phyloP scores from a whole-genome alignment of 2,329 filamentous ascomycete genomes.

The Botryotinia narcissicola region DNA sequence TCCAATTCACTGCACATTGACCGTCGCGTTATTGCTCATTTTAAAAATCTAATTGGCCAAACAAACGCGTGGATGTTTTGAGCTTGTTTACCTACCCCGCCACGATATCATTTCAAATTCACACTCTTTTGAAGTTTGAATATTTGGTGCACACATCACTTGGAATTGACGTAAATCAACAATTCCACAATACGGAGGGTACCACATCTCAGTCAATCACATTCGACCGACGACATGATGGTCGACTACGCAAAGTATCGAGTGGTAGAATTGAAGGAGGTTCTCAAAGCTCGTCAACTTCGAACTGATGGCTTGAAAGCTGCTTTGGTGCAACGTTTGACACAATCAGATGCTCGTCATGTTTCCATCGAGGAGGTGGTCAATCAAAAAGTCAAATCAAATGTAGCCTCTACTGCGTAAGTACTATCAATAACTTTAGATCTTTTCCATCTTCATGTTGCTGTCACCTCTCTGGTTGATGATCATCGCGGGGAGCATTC shows the following conservation, averaged over 20 bases:
- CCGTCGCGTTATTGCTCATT: neutral
- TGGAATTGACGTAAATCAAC: no score
- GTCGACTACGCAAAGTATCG: conserved; percentile 8
- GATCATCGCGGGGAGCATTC: neutral
- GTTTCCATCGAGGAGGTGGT: neutral
- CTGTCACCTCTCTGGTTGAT: neutral
- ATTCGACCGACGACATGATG: neutral
- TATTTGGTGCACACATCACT: neutral
- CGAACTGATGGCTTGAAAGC: neutral
- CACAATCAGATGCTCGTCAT: neutral
- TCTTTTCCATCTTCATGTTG: neutral
- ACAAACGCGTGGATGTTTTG: neutral
- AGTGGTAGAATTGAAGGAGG: neutral
- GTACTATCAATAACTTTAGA: neutral
- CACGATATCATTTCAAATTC: no score
- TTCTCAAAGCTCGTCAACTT: conserved; percentile 5
- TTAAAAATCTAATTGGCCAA: neutral
- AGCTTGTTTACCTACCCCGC: neutral
- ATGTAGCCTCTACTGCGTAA: neutral
- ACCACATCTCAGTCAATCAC: neutral
- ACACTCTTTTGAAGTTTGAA: neutral
- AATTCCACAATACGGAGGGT: neutral
- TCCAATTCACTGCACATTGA: neutral
- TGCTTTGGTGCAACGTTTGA: neutral
- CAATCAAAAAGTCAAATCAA: no score